Evolutionary conservation across 1,139 yeast genomes (phyloP).

Genomic region (Sugiyamaella neomexicana): DNA sequence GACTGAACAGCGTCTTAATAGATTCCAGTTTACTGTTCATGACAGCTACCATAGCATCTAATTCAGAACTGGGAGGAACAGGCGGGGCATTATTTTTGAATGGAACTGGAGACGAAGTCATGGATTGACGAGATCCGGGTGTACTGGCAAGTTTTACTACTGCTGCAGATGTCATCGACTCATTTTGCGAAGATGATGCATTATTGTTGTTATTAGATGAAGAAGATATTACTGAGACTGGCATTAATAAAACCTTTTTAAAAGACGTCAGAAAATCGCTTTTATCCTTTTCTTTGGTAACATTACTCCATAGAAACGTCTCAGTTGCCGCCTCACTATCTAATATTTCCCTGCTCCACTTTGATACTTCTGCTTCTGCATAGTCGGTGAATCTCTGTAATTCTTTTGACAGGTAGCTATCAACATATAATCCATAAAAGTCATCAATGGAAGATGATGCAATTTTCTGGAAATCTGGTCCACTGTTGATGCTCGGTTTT

Average conservation of each 20-base stretch:
- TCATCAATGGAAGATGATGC: constrained; percentile 47
- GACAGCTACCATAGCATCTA: constrained; percentile 49
- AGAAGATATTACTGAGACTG: constrained; percentile 36
- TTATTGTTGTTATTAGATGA: constrained; percentile 4
- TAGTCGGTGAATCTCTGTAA: constrained; percentile 39
- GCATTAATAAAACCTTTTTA: constrained; percentile 46
- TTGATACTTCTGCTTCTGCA: constrained; percentile 37
- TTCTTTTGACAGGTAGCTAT: constrained; percentile 46
- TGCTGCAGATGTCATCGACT: constrained; percentile 18
- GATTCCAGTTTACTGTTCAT: constrained; percentile 45
- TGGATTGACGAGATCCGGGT: constrained; percentile 13
- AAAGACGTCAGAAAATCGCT: constrained; percentile 55
- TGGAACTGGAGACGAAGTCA: constrained; percentile 17
- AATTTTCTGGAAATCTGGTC: constrained; percentile 39
- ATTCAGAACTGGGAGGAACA: constrained; percentile 43
- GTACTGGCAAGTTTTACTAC: not conserved
- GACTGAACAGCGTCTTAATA: constrained; percentile 44
- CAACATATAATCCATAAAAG: constrained; percentile 48
- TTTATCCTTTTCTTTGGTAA: constrained; percentile 47
- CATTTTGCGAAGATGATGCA: constrained; percentile 1
- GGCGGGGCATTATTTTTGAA: constrained; percentile 10
- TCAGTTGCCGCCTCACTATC: constrained; percentile 45
- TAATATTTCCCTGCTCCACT: constrained; percentile 40
- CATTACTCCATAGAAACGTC: constrained; percentile 46
- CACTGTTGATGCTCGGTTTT: constrained; percentile 35